Evolutionary conservation across 495 filamentous ascomycete genomes (phyloP), one percentile per base, ranked within the genome.

Genomic region (Lasiosphaeria miniovina): DNA sequence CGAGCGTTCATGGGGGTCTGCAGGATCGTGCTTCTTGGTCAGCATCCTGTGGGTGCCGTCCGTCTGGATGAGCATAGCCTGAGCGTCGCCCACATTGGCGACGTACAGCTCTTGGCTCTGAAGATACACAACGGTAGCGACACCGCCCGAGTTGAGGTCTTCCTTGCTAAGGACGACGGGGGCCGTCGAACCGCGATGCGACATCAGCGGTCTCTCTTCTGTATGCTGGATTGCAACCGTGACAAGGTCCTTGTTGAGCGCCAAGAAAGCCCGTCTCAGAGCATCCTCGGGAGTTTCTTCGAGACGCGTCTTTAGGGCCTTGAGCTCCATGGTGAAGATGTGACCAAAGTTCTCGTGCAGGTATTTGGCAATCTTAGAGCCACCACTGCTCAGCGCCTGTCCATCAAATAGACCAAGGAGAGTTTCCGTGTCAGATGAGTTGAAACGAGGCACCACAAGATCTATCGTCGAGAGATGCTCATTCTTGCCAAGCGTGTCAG

Each of bases 381-480:
- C 94, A 58, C 91, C 88, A 59, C 80, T 91, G 17, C 90, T 89
- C 60, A 91, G 76, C 10, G 86, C 82, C 69, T 96, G 90, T 3
- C 94, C 94, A 71, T 99, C 94, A 66, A 99, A 99, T 77, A 99
- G 84, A 3, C 94, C 94, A 41, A 98, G 74, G 41, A 99, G 78
- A 12, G 88, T 94, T 69, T 98, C 92, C 54, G 90, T 86, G 61
- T 96, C 90, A 52, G 88, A 89, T n/a, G 90, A 91, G 67, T 91
- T 90, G 69, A 97, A 89, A 32, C 90, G 86, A 1, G 95, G 95
- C 36, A 98, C 90, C 45, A 98, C 91, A 79, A 99, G 88, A 74
- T 99, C 94, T 49, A 98, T 89, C n/a, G 92, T 96, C 9, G 95
- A 97, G 6, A 99, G 72, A 71, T 99, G 94, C 67, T 98, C 92